phyloP scores from a whole-genome alignment of 2,329 filamentous ascomycete genomes.

The Thelonectria olida region DNA sequence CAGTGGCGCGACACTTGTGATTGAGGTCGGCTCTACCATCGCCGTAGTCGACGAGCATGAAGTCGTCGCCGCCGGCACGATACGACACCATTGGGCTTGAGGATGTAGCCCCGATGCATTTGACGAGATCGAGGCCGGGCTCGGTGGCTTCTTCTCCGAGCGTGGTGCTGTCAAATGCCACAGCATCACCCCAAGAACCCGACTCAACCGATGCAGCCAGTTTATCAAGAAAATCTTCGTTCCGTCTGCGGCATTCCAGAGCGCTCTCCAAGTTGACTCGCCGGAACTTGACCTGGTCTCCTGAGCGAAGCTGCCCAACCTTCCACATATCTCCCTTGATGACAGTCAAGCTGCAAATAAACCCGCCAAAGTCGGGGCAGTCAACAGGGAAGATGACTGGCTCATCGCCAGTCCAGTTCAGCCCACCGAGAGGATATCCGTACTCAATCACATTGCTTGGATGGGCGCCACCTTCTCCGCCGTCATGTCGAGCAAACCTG shows the following conservation, averaged over 20 bases:
- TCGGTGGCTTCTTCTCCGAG: slow-evolving; percentile 9
- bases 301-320: slow-evolving; percentile 46
- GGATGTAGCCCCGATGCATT: slow-evolving; percentile 2
- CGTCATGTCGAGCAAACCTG: slow-evolving; percentile 66
- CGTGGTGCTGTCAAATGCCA: slow-evolving; percentile 2
- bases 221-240: slow-evolving; percentile 16
- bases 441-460: slow-evolving; percentile 57
- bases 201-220: background rate
- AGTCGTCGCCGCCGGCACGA: slow-evolving; percentile 57
- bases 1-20: slow-evolving; percentile 52
- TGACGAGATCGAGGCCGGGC: slow-evolving; percentile 11
- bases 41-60: slow-evolving; percentile 67
- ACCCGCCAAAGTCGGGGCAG: slow-evolving; percentile 45
- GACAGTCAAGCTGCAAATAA: slow-evolving; percentile 42
- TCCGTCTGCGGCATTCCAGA: slow-evolving; percentile 4
- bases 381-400: slow-evolving; percentile 47
- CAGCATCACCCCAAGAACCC: slow-evolving; percentile 7
- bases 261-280: slow-evolving; percentile 52
- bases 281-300: slow-evolving; percentile 32
- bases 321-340: slow-evolving; percentile 48
- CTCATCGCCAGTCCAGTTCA: slow-evolving; percentile 48
- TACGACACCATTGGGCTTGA: slow-evolving; percentile 51
- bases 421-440: slow-evolving; percentile 54
- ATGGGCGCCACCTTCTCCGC: slow-evolving; percentile 71
- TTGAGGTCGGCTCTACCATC: slow-evolving; percentile 61